phyloP scores from a whole-genome alignment of 495 filamentous ascomycete species.

The Monascus purpureus region DNA sequence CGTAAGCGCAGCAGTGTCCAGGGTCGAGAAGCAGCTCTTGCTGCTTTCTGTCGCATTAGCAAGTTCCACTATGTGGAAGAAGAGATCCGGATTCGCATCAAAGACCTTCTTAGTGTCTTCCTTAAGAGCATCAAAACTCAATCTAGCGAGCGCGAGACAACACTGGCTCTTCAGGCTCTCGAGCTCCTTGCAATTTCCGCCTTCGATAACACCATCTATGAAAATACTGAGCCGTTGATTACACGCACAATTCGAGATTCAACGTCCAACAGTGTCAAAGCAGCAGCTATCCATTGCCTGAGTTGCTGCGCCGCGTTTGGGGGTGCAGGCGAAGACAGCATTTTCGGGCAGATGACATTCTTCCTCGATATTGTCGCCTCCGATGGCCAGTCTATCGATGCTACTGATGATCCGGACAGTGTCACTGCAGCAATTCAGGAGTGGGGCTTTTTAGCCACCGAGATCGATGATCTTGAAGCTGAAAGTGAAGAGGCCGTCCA shows the following conservation, averaged over 20 bases:
- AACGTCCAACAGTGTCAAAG: slow-evolving; percentile 48
- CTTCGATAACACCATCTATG: slow-evolving; percentile 56
- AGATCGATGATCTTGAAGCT: slow-evolving; percentile 65
- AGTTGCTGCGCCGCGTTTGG: slow-evolving; percentile 62
- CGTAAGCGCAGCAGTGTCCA: slow-evolving; percentile 74
- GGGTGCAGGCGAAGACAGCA: slow-evolving; percentile 56
- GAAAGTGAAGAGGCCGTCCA: slow-evolving; percentile 66
- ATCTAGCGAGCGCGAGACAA: slow-evolving; percentile 56
- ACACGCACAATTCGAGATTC: slow-evolving; percentile 61
- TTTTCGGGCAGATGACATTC: slow-evolving; percentile 66
- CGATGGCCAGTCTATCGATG: slow-evolving; percentile 63
- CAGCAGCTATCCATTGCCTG: slow-evolving; percentile 62
- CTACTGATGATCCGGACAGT: slow-evolving; percentile 57
- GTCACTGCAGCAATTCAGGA: slow-evolving; percentile 74
- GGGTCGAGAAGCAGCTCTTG: slow-evolving; percentile 60
- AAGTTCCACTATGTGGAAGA: slow-evolving; percentile 60
- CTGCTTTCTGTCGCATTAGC: slow-evolving; percentile 55
- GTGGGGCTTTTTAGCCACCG: slow-evolving; percentile 79
- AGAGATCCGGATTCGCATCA: slow-evolving; percentile 43
- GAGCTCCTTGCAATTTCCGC: slow-evolving; percentile 62
- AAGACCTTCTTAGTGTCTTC: slow-evolving; percentile 58
- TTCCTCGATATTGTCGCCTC: slow-evolving; percentile 75
- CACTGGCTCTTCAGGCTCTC: slow-evolving; percentile 60
- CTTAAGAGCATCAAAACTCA: slow-evolving; percentile 59
- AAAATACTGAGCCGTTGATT: slow-evolving; percentile 45